phyloP scores from a whole-genome alignment of 2,329 filamentous ascomycete genomes.

The Cytospora chrysosperma region DNA sequence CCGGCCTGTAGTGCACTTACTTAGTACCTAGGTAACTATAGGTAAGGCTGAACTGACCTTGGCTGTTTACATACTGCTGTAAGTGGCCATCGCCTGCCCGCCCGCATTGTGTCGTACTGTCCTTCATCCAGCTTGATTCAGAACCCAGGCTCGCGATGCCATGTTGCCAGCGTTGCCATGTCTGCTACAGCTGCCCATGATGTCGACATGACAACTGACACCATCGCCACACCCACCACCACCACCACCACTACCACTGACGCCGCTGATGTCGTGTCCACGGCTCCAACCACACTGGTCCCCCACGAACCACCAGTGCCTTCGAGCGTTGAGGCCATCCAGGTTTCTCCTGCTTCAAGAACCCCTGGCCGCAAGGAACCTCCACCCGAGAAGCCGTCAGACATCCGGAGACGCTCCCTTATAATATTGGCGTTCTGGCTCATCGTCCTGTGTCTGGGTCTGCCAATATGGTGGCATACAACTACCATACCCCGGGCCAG shows the following conservation, averaged over 20 bases:
- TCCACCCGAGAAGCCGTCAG: slow-evolving; percentile 74
- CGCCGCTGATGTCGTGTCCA: background rate
- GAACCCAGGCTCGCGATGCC: background rate
- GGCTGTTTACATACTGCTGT: no score
- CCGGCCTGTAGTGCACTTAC: no score
- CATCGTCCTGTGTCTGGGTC: slow-evolving; percentile 75
- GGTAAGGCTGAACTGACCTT: no score
- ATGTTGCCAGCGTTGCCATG: slow-evolving; percentile 22
- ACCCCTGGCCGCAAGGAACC: slow-evolving; percentile 47
- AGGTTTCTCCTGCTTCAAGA: slow-evolving; percentile 1
- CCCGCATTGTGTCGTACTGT: no score
- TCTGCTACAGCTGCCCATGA: slow-evolving; percentile 17
- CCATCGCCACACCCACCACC: background rate
- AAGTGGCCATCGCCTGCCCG: no score
- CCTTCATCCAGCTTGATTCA: no score
- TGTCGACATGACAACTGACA: slow-evolving; percentile 11
- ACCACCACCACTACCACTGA: no score
- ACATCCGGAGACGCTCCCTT: slow-evolving; percentile 65
- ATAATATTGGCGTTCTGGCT: slow-evolving; percentile 91
- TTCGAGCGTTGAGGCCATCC: background rate
- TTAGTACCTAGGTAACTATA: no score
- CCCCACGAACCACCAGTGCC: no score
- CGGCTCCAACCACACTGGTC: no score
- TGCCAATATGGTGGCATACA: slow-evolving; percentile 95
- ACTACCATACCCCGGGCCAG: slow-evolving; percentile 88